These are phyloP conservation scores for Erodium texanum DNA, from an alignment of 441 rosid genomes.

Conservation along the genomic window DNA sequence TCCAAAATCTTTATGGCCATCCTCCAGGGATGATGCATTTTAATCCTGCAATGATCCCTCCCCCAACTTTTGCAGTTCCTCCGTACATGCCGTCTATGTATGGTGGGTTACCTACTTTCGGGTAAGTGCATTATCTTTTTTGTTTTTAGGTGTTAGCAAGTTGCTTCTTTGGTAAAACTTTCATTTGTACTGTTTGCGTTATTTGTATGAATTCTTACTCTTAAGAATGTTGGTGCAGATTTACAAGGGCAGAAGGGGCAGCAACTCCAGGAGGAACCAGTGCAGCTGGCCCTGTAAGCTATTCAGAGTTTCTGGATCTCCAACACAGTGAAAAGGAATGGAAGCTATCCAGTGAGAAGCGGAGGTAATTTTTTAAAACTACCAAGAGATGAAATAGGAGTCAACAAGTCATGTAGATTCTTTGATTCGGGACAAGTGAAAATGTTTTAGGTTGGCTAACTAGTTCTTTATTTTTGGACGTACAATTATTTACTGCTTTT, in stretches of 20 bases:
- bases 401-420: neutral
- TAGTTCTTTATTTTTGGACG: slow-evolving; percentile 1
- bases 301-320: slow-evolving; percentile 17
- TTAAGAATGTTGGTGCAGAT: slow-evolving; percentile 26
- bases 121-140: slow-evolving; percentile 23
- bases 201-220: slow-evolving; percentile 10
- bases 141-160: neutral
- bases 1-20: slow-evolving; percentile 25
- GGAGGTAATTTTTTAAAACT: slow-evolving; percentile 20
- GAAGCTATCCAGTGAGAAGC: slow-evolving; percentile 21
- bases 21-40: slow-evolving; percentile 28
- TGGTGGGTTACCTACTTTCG: slow-evolving; percentile 25
- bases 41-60: slow-evolving; percentile 23
- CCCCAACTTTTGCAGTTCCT: slow-evolving; percentile 23
- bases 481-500: neutral
- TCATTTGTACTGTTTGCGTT: neutral
- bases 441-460: neutral
- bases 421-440: neutral
- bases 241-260: slow-evolving; percentile 24
- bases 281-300: slow-evolving; percentile 16
- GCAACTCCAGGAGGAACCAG: slow-evolving; percentile 15
- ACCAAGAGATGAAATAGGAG: neutral
- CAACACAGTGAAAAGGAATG: slow-evolving; percentile 21
- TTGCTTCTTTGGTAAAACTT: no score
- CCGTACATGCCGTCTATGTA: slow-evolving; percentile 26